Evolutionary conservation across 129 eudicot species (phyloP).

Genomic region (Flaveria brownii): DNA sequence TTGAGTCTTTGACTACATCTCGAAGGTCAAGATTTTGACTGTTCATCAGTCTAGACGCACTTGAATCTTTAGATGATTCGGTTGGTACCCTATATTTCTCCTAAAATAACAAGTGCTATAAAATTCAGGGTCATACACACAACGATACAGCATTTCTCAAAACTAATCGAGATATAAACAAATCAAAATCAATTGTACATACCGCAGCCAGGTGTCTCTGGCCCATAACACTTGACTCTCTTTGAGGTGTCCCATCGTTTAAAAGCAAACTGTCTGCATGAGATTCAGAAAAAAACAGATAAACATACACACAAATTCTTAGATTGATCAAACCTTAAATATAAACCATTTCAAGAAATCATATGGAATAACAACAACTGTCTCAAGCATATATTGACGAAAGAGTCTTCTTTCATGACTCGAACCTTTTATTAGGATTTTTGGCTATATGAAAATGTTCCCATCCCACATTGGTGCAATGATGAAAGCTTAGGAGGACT

Average conservation of each 20-base stretch:
- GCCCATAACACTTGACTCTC: constrained; percentile 8
- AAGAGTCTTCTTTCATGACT: neutral
- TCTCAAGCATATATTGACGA: neutral
- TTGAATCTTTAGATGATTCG: constrained; percentile 71
- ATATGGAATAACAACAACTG: neutral
- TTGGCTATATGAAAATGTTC: too few species aligned
- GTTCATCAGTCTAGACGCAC: constrained; percentile 48
- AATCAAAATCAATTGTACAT: constrained; percentile 5
- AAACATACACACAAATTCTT: neutral
- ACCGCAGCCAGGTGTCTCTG: constrained; percentile 43
- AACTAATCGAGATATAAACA: neutral
- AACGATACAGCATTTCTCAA: neutral
- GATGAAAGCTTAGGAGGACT: too few species aligned
- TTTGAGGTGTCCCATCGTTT: constrained; percentile 27
- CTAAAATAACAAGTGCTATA: constrained; percentile 36
- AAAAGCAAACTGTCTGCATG: constrained; percentile 52
- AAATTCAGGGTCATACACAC: too few species aligned
- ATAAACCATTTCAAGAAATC: too few species aligned
- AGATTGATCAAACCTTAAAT: neutral
- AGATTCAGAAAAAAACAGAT: constrained; percentile 8
- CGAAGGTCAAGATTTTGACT: constrained; percentile 67
- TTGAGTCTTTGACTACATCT: constrained; percentile 84
- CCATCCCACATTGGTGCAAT: too few species aligned
- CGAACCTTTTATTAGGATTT: too few species aligned
- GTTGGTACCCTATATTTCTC: constrained; percentile 68